phyloP scores from a whole-genome alignment of 352 stramenopile genomes.

The Phytopythium sindhum region DNA sequence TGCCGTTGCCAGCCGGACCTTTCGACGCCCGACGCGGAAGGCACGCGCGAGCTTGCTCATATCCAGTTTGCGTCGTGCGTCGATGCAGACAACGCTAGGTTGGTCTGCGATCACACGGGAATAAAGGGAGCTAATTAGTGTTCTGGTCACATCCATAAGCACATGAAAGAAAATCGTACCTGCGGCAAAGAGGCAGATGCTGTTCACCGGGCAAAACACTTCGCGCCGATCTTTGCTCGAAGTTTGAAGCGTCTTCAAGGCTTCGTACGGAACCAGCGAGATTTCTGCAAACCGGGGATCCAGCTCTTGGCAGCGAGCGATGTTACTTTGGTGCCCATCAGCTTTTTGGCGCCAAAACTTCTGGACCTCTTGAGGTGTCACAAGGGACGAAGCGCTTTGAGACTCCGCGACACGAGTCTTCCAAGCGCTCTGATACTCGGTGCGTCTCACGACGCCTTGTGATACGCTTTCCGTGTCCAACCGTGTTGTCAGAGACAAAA shows the following conservation, averaged over 20 bases:
- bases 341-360: conserved; percentile 22
- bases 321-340: background rate
- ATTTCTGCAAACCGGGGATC: conserved; percentile 12
- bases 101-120: conserved; percentile 19
- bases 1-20: conserved; percentile 55
- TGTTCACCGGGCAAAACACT: conserved; percentile 42
- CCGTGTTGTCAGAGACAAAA: background rate
- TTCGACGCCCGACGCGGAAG: conserved; percentile 51
- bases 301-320: background rate
- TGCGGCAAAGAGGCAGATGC: conserved; percentile 66
- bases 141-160: background rate
- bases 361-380: conserved; percentile 26
- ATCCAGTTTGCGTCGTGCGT: conserved; percentile 53
- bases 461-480: background rate
- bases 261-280: conserved; percentile 20
- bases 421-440: conserved; percentile 13
- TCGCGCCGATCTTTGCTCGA: background rate
- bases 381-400: conserved; percentile 11
- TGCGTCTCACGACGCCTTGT: conserved; percentile 2
- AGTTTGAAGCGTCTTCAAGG: conserved; percentile 7
- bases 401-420: conserved; percentile 7
- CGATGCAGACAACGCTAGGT: conserved; percentile 49
- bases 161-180: conserved; percentile 16
- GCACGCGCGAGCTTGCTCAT: conserved; percentile 36
- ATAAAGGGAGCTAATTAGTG: background rate